Evolutionary conservation across 257 asterid species (phyloP).

Genomic region (Solanum boliviense): DNA sequence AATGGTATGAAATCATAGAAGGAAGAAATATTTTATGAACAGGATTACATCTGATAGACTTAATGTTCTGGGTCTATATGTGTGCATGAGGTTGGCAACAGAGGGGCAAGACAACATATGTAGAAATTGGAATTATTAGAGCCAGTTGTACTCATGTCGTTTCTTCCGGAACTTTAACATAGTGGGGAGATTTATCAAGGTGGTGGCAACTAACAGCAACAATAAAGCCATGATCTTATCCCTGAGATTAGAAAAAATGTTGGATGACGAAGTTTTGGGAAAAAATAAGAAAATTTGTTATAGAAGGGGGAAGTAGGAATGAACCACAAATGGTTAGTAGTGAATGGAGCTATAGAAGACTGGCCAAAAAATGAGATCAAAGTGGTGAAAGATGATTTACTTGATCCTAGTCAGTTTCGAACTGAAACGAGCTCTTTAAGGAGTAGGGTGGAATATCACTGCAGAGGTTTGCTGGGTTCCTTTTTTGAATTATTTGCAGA

Average conservation of each 20-base stretch:
- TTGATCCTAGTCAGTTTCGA: neutral
- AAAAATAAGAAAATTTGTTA: neutral
- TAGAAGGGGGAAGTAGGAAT: neutral
- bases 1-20: neutral
- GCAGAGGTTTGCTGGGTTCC: neutral
- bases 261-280: neutral
- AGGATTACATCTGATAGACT: neutral
- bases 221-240: neutral
- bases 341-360: neutral
- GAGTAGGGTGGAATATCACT: neutral
- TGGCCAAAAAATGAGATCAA: neutral
- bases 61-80: neutral
- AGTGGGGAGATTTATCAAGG: neutral
- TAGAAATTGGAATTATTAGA: neutral
- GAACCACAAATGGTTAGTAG: neutral
- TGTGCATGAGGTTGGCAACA: neutral
- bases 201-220: neutral
- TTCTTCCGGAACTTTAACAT: neutral
- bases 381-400: neutral
- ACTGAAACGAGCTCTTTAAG: neutral
- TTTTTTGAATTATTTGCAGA: neutral
- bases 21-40: neutral
- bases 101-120: neutral
- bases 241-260: neutral
- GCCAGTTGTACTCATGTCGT: neutral